Conservation (phyloP, 345 rosid species). For the Camelina sativa region DNA sequence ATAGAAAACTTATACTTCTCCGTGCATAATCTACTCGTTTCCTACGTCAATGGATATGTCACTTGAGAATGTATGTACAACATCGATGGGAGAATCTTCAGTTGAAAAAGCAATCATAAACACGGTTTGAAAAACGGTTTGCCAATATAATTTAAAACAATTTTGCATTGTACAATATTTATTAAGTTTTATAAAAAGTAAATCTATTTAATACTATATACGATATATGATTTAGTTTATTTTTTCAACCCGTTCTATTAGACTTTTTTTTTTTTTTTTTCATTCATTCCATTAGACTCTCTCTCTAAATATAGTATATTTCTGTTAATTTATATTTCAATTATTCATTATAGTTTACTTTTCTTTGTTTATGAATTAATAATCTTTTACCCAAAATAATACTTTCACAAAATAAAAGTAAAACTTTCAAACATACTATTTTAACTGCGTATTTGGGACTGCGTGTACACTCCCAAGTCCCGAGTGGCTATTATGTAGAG, state of each 20-base stretch:
- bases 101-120: background rate
- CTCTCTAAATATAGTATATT: too few species aligned
- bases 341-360: background rate
- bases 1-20: conserved; percentile 8
- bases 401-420: background rate
- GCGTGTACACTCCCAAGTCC: background rate
- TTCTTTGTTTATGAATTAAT: background rate
- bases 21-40: conserved; percentile 26
- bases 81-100: background rate
- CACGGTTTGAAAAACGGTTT: background rate
- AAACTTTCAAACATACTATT: background rate
- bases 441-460: background rate
- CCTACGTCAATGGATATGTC: conserved; percentile 2
- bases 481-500: too few species aligned
- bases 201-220: too few species aligned
- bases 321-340: background rate
- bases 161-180: too few species aligned
- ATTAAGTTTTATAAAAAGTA: too few species aligned
- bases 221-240: too few species aligned
- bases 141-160: background rate
- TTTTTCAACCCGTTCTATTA: too few species aligned
- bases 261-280: too few species aligned
- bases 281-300: too few species aligned
- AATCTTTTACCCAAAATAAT: background rate
- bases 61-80: conserved; percentile 18